Evolutionary conservation across 768 basidiomycete species (phyloP), one percentile per base, ranked within the genome.

Genomic region (Lactifluus pinguis): DNA sequence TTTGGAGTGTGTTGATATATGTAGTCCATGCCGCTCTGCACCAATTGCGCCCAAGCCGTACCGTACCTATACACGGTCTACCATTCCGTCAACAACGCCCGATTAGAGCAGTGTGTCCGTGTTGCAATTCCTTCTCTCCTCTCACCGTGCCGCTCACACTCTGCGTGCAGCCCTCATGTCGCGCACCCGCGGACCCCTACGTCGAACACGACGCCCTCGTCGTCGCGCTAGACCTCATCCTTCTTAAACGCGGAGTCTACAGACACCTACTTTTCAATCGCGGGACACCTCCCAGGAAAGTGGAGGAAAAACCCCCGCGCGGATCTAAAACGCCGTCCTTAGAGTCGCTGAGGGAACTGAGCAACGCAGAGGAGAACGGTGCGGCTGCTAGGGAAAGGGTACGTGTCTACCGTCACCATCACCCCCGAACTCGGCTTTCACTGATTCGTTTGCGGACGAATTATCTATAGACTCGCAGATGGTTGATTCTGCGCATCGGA

Each of bases 71-170:
- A 92, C 72, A 92, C 90, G 0, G 79, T 90, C 59, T 93, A 94
- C 70, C 78, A 87, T 66, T 85, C 89, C 5, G 82, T 80, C 8
- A 76, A 87, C 68, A 92, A 92, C 69, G 77, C 92, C 38, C 77
- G 91, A 52, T 79, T 93, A 25, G 89, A 92, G 70, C 86, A 90
- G 74, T 93, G 91, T 71, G 90, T 92, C 51, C 67, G 87, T 82
- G 44, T 47, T 25, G 4, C 50, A 53, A 38, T 36, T 44, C 49
- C 15, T 49, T 19, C 29, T 29, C 36, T 45, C 57, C 48, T 49
- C 53, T 44, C 48, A 25, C 42, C 30, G 10, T 67, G n/a, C n/a
- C 53, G 67, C 51, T 15, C 50, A 44, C 8, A 56, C 29, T 10
- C 25, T 25, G 2, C 25, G 25, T 32, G n/a, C 64, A 88, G 87